phyloP scores from a whole-genome alignment of 208 protist species.

The Paratrypanosoma confusum region DNA sequence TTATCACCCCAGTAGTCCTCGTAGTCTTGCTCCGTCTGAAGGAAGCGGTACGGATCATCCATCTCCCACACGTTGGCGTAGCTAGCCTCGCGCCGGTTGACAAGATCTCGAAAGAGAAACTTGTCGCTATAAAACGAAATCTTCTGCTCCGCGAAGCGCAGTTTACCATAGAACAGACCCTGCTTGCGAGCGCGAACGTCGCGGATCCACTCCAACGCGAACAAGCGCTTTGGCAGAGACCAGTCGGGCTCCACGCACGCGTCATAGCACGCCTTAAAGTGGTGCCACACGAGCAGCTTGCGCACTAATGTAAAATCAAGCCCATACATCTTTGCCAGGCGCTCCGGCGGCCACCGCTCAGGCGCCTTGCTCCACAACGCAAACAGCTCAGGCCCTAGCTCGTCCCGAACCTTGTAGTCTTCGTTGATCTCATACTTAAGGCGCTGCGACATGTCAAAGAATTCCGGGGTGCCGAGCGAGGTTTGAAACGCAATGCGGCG shows the following conservation, averaged over 20 bases:
- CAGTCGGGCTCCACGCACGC: conserved; percentile 89
- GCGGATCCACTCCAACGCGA: conserved; percentile 88
- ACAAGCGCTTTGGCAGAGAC: conserved; percentile 87
- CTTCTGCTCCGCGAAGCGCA: conserved; percentile 90
- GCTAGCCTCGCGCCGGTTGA: conserved; percentile 88
- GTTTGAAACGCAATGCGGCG: conserved; percentile 85
- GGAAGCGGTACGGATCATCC: conserved; percentile 91
- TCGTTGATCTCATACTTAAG: conserved; percentile 90
- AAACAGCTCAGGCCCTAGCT: conserved; percentile 89
- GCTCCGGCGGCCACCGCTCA: conserved; percentile 89
- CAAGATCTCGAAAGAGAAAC: conserved; percentile 87
- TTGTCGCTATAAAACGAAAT: conserved; percentile 91
- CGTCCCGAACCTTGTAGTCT: conserved; percentile 90
- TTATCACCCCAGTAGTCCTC: conserved; percentile 93
- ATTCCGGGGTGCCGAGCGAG: conserved; percentile 85
- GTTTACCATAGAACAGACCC: conserved; percentile 85
- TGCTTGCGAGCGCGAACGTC: conserved; percentile 83
- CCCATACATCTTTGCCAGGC: conserved; percentile 89
- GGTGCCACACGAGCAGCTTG: conserved; percentile 90
- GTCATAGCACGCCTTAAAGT: conserved; percentile 92
- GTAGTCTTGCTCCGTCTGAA: conserved; percentile 90
- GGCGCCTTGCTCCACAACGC: conserved; percentile 89
- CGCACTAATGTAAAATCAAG: conserved; percentile 87
- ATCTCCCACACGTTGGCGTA: conserved; percentile 92
- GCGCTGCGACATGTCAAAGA: conserved; percentile 89